A percentile compares a stretch with the other conserved stretches of the same genome.
phyloP scores from a whole-genome alignment of 116 monocot species.

The Iris pallida region DNA sequence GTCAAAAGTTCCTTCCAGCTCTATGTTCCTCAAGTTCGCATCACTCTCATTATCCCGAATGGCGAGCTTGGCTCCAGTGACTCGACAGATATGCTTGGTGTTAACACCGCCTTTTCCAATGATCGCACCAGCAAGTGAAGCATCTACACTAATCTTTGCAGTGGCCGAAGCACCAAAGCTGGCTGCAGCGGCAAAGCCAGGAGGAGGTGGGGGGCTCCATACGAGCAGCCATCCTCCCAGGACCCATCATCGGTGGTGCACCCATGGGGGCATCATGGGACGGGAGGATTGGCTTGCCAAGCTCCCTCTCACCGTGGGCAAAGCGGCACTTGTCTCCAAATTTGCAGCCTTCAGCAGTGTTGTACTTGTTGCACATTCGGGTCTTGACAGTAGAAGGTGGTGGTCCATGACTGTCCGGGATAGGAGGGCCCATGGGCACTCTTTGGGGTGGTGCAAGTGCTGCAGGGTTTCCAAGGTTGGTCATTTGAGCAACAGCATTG shows the following conservation, averaged over 20 bases:
- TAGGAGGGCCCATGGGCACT: constrained; percentile 11
- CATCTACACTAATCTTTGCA: constrained; percentile 95
- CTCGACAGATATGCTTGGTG: constrained; percentile 80
- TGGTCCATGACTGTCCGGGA: constrained; percentile 4
- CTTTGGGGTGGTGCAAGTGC: constrained; percentile 19
- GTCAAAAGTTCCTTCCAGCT: constrained; percentile 84
- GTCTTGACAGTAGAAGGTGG: constrained; percentile 52
- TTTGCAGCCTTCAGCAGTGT: constrained; percentile 80
- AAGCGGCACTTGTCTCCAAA: constrained; percentile 93
- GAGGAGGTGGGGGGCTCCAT: constrained; percentile 9
- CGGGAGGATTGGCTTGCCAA: constrained; percentile 23
- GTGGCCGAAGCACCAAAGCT: constrained; percentile 88
- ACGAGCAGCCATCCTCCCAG: constrained; percentile 18
- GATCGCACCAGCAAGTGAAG: constrained; percentile 85
- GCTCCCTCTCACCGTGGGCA: constrained; percentile 89
- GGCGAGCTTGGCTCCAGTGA: constrained; percentile 72
- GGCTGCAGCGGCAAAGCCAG: constrained; percentile 6
- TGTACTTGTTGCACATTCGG: constrained; percentile 73
- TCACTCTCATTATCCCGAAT: constrained; percentile 82
- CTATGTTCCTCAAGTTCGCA: constrained; percentile 73
- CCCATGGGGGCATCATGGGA: constrained; percentile 3
- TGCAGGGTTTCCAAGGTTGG: constrained; percentile 20
- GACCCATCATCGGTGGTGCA: constrained; percentile 4
- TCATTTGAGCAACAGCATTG: constrained; percentile 32
- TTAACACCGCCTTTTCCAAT: constrained; percentile 94